Percentiles rank a stretch among this genome's conserved stretches.
Conservation (phyloP, 1,139 yeast genomes). For the Kodamaea plutei region DNA sequence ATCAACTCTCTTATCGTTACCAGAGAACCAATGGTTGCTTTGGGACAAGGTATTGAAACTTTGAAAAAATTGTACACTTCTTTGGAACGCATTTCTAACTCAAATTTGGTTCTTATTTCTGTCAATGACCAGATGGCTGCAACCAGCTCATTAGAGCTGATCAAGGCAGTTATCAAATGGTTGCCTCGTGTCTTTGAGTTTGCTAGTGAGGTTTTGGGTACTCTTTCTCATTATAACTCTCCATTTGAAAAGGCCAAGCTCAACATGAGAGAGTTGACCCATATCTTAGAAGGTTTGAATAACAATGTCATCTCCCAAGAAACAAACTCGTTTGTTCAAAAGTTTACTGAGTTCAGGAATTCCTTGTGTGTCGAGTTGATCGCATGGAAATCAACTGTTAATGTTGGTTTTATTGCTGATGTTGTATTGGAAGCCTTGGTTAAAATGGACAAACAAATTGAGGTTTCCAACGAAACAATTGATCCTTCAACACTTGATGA, state of each 20-base stretch:
- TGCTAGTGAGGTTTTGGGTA: conserved; percentile 31
- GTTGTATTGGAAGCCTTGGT: conserved; percentile 36
- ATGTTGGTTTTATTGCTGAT: conserved; percentile 41
- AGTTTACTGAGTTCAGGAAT: conserved; percentile 17
- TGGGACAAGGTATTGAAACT: conserved; percentile 19
- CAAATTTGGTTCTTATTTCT: conserved; percentile 13
- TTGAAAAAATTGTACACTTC: conserved; percentile 12
- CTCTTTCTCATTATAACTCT: conserved; percentile 14
- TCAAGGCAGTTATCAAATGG: conserved; percentile 28
- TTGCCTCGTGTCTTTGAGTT: conserved; percentile 49
- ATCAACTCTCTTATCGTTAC: conserved; percentile 49
- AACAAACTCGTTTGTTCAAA: conserved; percentile 15
- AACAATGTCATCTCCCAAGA: conserved; percentile 13
- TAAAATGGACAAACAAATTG: conserved; percentile 1
- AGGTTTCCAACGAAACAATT: background rate
- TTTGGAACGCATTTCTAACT: conserved; percentile 17
- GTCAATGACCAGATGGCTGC: conserved; percentile 14
- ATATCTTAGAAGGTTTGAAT: conserved; percentile 10
- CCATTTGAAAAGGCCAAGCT: conserved; percentile 21
- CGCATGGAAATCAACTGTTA: conserved; percentile 25
- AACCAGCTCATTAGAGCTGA: conserved; percentile 10
- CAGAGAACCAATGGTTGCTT: conserved; percentile 41
- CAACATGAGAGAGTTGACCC: conserved; percentile 14
- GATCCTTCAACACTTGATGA: conserved; percentile 1
- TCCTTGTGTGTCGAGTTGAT: conserved; percentile 17